Evolutionary conservation across 257 asterid genomes (phyloP), one percentile per base, ranked within the genome.

Genomic region (Misopates orontium): DNA sequence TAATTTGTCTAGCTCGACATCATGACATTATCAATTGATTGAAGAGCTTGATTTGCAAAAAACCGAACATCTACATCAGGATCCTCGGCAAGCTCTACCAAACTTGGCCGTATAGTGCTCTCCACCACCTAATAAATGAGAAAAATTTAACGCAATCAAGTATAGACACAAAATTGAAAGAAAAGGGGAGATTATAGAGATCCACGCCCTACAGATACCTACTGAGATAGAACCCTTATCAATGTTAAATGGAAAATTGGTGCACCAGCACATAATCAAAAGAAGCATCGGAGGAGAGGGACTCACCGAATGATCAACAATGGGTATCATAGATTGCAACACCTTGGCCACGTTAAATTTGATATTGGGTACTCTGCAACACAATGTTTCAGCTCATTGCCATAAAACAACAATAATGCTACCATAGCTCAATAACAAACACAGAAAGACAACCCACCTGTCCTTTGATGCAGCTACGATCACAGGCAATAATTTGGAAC

Each of bases 401-500:
- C 36, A 36, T 12, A 39, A 62, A 49, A 1, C 4, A 12, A 21
- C 21, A 40, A 20, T n/a, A 12, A 18, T 51, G 22, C 17, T 48
- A 51, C 45, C 18, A 39, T 47, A 8, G 14, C 28, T 10, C 21
- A n/a, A 23, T 44, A 16, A 36, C 11, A 16, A 41, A 54, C 45
- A 1, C 19, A 0, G n/a, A 23, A 44, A 61, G 41, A 52, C 44
- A 49, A 16, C 23, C 48, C 12, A 85, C 91, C 85, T 82, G 80
- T 85, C 91, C 72, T 85, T 85, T 6, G 95, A 78, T 48, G 91
- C 81, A 41, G 78, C 68, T 21, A 91, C 81, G 44, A 92, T 87
- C 70, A 85, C 89, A 1, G 98, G 98, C 77, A 92, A 80, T 70
- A 92, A 69, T 68, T 81, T 85, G 1, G 96, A 89, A 41, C 96